Evolutionary conservation across 495 filamentous ascomycete genomes (phyloP).

Genomic region (Filosporella fistucella): DNA sequence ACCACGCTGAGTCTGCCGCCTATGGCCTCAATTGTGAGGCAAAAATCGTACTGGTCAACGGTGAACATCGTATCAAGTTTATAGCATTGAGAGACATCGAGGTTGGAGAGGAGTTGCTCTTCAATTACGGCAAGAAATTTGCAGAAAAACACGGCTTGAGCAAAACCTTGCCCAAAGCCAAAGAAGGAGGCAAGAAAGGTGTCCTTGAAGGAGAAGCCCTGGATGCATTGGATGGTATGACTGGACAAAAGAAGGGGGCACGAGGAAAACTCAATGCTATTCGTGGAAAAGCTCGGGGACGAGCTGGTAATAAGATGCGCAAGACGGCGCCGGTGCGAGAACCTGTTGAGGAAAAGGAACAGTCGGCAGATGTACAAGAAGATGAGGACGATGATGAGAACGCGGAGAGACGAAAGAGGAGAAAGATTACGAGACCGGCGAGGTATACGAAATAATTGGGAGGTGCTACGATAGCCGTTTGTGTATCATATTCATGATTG

Average conservation of each 20-base stretch:
- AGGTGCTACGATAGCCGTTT: too few species aligned
- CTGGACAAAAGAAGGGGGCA: conserved; percentile 2
- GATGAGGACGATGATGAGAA: conserved; percentile 4
- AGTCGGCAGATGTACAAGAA: neutral
- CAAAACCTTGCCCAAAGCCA: conserved; percentile 23
- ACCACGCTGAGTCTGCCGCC: conserved; percentile 46
- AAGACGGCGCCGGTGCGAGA: conserved; percentile 61
- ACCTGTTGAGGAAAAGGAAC: neutral
- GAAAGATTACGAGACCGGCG: conserved; percentile 7
- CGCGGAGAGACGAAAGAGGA: conserved; percentile 1
- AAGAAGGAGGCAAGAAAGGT: conserved; percentile 17
- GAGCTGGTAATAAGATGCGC: conserved; percentile 88
- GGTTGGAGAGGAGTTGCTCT: conserved; percentile 65
- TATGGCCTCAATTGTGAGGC: conserved; percentile 47
- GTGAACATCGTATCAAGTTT: conserved; percentile 64
- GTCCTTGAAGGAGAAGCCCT: conserved; percentile 16
- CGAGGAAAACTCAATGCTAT: conserved; percentile 54
- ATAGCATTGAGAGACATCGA: conserved; percentile 53
- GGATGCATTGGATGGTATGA: conserved; percentile 14
- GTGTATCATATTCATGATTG: too few species aligned
- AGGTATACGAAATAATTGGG: conserved; percentile 6
- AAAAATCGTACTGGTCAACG: conserved; percentile 57
- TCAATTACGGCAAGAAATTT: conserved; percentile 32
- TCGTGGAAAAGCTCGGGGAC: conserved; percentile 89
- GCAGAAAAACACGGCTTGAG: conserved; percentile 23